phyloP scores from a whole-genome alignment of 2,329 filamentous ascomycete genomes.

The Neonectria magnoliae region DNA sequence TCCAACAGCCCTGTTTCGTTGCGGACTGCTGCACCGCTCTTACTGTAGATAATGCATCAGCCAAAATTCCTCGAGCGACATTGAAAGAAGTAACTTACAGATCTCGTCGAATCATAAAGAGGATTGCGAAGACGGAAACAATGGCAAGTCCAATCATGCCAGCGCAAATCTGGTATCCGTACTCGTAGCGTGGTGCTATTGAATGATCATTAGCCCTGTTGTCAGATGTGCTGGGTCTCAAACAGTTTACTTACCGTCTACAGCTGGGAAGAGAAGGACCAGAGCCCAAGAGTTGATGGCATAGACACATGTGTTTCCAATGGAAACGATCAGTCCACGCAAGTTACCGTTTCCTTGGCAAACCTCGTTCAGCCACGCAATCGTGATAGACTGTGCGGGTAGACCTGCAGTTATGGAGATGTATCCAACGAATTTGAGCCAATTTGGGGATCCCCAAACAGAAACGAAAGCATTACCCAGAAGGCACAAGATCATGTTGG shows the following conservation, averaged over 20 bases:
- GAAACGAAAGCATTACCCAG: constrained; percentile 19
- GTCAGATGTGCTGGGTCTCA: background rate
- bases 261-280: constrained; percentile 21
- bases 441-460: constrained; percentile 18
- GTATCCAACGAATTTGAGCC: constrained; percentile 26
- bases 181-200: constrained; percentile 21
- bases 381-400: constrained; percentile 21
- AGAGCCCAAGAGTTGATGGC: constrained; percentile 26
- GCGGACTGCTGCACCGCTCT: constrained; percentile 14
- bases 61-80: too few species aligned
- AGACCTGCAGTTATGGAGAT: constrained; percentile 24
- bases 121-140: constrained; percentile 12
- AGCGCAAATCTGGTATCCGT: constrained; percentile 20
- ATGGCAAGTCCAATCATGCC: constrained; percentile 21
- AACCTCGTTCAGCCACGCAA: constrained; percentile 26
- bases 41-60: background rate
- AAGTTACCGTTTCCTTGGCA: constrained; percentile 23
- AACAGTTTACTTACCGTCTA: constrained; percentile 9
- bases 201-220: background rate
- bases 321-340: constrained; percentile 21
- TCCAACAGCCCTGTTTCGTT: constrained; percentile 22
- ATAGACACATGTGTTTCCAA: constrained; percentile 25
- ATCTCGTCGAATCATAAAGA: constrained; percentile 18
- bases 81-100: constrained; percentile 8
- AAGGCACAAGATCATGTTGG: constrained; percentile 25